Conservation (phyloP, 176 grass and related monocot species). For the Olyra latifolia region DNA sequence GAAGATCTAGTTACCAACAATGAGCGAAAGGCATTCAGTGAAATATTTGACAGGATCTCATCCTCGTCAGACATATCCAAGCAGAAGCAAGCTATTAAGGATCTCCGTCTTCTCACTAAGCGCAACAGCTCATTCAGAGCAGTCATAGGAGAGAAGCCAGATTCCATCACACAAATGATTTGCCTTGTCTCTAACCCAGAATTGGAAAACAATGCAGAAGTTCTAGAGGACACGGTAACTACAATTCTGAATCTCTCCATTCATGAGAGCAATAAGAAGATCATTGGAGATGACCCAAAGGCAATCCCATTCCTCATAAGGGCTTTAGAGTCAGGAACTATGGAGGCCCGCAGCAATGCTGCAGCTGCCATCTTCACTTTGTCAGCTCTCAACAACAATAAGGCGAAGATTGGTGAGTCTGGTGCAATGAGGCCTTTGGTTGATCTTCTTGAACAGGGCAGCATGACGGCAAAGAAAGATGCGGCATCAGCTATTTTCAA, state of each 20-base stretch:
- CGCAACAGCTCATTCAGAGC: constrained; percentile 69
- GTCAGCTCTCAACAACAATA: constrained; percentile 73
- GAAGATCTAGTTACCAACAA: constrained; percentile 62
- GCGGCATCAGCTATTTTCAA: constrained; percentile 75
- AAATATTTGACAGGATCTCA: constrained; percentile 60
- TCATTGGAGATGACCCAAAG: constrained; percentile 61
- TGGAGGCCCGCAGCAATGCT: constrained; percentile 72
- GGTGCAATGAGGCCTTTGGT: constrained; percentile 61
- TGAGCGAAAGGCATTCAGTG: constrained; percentile 44
- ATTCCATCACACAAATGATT: constrained; percentile 66
- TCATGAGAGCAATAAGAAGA: constrained; percentile 86
- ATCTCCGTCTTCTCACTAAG: constrained; percentile 75
- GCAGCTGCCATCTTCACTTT: constrained; percentile 81
- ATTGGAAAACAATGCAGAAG: constrained; percentile 50
- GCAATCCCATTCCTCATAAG: constrained; percentile 59
- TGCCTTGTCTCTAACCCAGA: constrained; percentile 46
- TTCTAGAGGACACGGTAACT: constrained; percentile 71
- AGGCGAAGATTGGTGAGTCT: constrained; percentile 57
- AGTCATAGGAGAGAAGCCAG: constrained; percentile 72
- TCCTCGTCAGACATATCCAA: constrained; percentile 38
- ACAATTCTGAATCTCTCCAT: constrained; percentile 84
- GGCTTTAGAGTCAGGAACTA: constrained; percentile 49
- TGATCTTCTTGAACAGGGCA: constrained; percentile 72
- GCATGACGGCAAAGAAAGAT: constrained; percentile 63
- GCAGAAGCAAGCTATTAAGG: constrained; percentile 65